Conservation (phyloP, 768 basidiomycete genomes). For the Lentinula sp. region DNA sequence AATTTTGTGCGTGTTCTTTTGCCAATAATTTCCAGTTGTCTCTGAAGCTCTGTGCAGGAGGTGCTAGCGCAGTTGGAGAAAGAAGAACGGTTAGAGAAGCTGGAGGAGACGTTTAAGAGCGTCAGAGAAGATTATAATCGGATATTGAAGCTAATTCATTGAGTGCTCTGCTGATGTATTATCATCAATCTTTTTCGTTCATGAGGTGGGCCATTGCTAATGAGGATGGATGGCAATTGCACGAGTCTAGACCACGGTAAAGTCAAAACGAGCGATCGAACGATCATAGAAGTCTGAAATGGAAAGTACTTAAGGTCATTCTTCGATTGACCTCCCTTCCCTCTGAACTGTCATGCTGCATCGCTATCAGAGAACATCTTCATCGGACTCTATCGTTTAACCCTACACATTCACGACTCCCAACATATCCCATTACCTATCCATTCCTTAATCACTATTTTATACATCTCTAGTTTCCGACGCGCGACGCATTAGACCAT, state of each 20-base stretch:
- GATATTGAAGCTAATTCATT: constrained; percentile 53
- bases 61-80: constrained; percentile 83
- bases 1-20: constrained; percentile 67
- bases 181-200: not conserved
- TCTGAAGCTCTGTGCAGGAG: constrained; percentile 47
- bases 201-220: not conserved
- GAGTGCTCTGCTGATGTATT: not conserved
- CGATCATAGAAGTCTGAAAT: not conserved
- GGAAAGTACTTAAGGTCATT: not conserved
- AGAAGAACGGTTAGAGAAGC: constrained; percentile 78
- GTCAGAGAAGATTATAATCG: constrained; percentile 83
- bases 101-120: constrained; percentile 89
- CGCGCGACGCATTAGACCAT: constrained; percentile 18
- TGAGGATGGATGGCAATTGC: not conserved
- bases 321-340: not conserved
- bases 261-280: not conserved
- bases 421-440: not conserved
- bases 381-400: not conserved
- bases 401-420: not conserved
- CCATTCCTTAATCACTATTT: not conserved
- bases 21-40: not conserved
- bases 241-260: not conserved
- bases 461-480: not conserved
- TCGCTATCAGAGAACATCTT: not conserved
- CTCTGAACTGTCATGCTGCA: not conserved